Base-by-base conservation (phyloP, 441 rosid species). In the Mallotus repandus region DNA sequence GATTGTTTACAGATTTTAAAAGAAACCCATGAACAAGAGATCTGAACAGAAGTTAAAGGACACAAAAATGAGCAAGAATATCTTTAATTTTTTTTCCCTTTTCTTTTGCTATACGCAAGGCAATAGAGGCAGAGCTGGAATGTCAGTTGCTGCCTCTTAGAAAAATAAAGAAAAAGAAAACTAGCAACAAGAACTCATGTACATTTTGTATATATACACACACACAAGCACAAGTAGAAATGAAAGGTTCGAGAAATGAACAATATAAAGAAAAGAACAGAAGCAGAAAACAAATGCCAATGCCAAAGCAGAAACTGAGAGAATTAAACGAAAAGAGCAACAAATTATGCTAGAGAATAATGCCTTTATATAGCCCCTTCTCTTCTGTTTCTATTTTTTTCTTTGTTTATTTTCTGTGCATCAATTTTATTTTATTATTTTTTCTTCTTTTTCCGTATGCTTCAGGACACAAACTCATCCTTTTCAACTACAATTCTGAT, bases 71-170 rank as follows among this genome's bases (percentile, higher is more conserved):
- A 41, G 68, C 19, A 66, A 53, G 78, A 71, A 73, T 72, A 62
- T 72, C 35, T 70, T 32, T 16, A 14, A 22, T 11, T 64, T 35
- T 54, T 48, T 61, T 66, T 55, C 49, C 15, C 55, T 81, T 79
- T 77, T 77, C 84, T 82, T 82, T 79, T 63, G 63, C 66, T 49
- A 15, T 55, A 84, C 74, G 83, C 87, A 76, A 84, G 81, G 65
- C 69, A 68, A 63, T 58, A 71, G 16, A 50, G 41, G 69, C 63
- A 74, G 73, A 75, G 73, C 83, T 77, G 81, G 71, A 77, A 69
- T 81, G 80, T 66, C 80, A 72, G 75, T 68, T 63, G 49, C 74
- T 59, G 66, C 54, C 69, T 70, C 41, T 0, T 3, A 2, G n/a
- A 1, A 53, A 15, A 0, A 9, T 29, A 50, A 9, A 1, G 46